Conservation (phyloP, 495 filamentous ascomycete genomes). For the Xylaria cubensis region DNA sequence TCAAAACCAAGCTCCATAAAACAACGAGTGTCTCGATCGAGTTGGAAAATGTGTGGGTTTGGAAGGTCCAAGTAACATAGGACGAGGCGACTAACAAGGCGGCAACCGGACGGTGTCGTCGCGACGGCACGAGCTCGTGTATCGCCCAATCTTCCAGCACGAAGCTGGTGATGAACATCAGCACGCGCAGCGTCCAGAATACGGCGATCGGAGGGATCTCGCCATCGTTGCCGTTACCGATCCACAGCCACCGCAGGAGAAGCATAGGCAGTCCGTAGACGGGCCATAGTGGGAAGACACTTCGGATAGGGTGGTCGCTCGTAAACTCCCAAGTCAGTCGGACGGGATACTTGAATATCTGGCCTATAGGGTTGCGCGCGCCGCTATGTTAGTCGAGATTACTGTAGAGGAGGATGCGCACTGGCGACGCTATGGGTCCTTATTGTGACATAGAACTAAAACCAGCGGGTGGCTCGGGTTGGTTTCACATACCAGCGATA, state of each 20-base stretch:
- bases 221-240: conserved; percentile 61
- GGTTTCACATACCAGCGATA: conserved; percentile 76
- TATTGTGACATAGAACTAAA: background rate
- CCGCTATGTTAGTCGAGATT: conserved; percentile 31
- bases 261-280: conserved; percentile 93
- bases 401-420: conserved; percentile 16
- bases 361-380: conserved; percentile 61
- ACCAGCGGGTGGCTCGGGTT: background rate
- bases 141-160: conserved; percentile 97
- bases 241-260: conserved; percentile 85
- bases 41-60: conserved; percentile 99
- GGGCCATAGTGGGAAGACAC: conserved; percentile 94
- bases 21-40: conserved; percentile 92
- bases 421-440: background rate
- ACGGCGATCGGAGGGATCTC: conserved; percentile 73
- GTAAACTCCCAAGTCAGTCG: conserved; percentile 96
- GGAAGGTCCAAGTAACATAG: conserved; percentile 98
- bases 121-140: conserved; percentile 82
- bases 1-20: conserved; percentile 87
- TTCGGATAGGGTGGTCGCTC: conserved; percentile 80
- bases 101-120: conserved; percentile 72
- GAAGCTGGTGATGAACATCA: conserved; percentile 94
- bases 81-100: conserved; percentile 87
- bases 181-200: conserved; percentile 83
- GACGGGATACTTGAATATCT: conserved; percentile 87